Conservation (phyloP, 495 filamentous ascomycete species). For the Collariella sp. region DNA sequence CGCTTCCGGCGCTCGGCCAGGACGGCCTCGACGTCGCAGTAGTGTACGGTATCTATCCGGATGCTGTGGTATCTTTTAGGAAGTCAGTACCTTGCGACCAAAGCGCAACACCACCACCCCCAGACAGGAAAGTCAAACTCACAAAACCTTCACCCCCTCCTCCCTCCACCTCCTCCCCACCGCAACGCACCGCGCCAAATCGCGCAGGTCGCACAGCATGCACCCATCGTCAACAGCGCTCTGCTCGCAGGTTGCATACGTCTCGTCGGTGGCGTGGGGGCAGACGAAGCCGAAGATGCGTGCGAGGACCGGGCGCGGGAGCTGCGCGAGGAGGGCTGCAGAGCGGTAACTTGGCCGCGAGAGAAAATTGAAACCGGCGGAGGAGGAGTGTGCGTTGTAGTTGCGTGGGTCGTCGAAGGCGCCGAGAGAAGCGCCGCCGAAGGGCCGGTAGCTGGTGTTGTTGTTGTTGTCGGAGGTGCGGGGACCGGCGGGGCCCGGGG, state of each 20-base stretch:
- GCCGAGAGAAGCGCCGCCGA: constrained; percentile 13
- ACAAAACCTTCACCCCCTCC: constrained; percentile 52
- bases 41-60: constrained; percentile 90
- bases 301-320: constrained; percentile 57
- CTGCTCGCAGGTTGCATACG: constrained; percentile 73
- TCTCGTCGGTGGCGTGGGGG: constrained; percentile 69
- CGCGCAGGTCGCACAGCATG: constrained; percentile 91
- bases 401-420: constrained; percentile 1
- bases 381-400: neutral
- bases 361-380: constrained; percentile 8
- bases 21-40: constrained; percentile 77
- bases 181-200: constrained; percentile 69
- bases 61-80: constrained; percentile 68
- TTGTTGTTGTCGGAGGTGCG: too few species aligned
- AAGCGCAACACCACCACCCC: too few species aligned
- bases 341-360: constrained; percentile 23
- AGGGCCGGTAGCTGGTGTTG: constrained; percentile 7
- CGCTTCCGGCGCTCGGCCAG: constrained; percentile 69
- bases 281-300: constrained; percentile 75
- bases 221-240: constrained; percentile 77
- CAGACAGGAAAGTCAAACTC: constrained; percentile 21
- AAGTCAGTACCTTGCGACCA: neutral
- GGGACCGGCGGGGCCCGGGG: too few species aligned
- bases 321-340: constrained; percentile 28
- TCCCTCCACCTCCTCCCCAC: constrained; percentile 66